Percentiles rank a stretch among this genome's conserved stretches.
Conservation (phyloP, 1,139 yeast species). For the Scheffersomyces quercinus region DNA sequence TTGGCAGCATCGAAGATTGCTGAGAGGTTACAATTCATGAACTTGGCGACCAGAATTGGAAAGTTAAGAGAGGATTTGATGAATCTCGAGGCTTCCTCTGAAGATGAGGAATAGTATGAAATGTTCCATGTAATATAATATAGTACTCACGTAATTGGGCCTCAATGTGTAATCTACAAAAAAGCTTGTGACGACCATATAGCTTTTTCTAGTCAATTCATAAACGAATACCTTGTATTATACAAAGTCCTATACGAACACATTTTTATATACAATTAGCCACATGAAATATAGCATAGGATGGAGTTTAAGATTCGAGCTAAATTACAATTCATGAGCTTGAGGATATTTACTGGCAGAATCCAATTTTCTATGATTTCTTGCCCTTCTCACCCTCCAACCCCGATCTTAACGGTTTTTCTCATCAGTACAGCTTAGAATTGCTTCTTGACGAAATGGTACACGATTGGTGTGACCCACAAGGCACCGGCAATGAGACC, state of each 20-base stretch:
- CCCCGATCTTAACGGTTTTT: no score
- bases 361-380: no score
- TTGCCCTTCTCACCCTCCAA: no score
- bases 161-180: no score
- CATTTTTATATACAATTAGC: not conserved
- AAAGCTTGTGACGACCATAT: no score
- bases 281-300: not conserved
- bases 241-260: not conserved
- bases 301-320: not conserved
- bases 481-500: constrained; percentile 73
- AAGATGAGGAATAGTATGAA: not conserved
- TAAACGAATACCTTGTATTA: no score
- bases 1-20: constrained; percentile 85
- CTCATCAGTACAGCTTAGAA: constrained; percentile 25
- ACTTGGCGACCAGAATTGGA: constrained; percentile 67
- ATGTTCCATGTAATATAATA: no score
- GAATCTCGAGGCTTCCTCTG: constrained; percentile 22
- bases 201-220: no score
- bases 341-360: no score
- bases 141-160: no score
- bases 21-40: constrained; percentile 67
- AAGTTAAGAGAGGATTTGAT: constrained; percentile 58
- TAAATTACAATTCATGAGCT: no score
- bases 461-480: constrained; percentile 71
- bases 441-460: constrained; percentile 62